These are phyloP conservation scores for Eucalyptus erythrocorys DNA, from an alignment of 345 rosid genomes.

Conservation along the genomic window DNA sequence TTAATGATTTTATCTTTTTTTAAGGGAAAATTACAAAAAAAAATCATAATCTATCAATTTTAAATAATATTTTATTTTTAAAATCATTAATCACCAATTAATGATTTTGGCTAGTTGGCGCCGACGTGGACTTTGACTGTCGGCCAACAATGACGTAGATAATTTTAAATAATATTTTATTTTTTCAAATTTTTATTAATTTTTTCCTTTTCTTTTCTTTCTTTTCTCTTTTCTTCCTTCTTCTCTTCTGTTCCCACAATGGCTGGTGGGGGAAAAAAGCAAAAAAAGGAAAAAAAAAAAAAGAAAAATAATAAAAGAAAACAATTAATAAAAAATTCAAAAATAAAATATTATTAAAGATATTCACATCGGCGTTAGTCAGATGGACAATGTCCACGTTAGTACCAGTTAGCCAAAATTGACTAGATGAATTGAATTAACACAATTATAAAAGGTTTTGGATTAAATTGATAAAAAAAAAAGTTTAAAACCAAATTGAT, in stretches of 20 bases:
- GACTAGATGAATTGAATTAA: fast-evolving
- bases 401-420: fast-evolving
- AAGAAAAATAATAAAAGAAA: fast-evolving
- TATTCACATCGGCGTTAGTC: fast-evolving
- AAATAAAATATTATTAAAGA: too few relatives aligned
- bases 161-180: fast-evolving
- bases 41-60: too few relatives aligned
- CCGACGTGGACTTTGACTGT: fast-evolving
- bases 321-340: too few relatives aligned
- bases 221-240: too few relatives aligned
- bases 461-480: too few relatives aligned
- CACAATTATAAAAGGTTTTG: fast-evolving
- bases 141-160: fast-evolving
- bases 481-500: too few relatives aligned
- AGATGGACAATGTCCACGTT: fast-evolving
- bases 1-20: not conserved
- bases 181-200: too few relatives aligned
- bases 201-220: fast-evolving
- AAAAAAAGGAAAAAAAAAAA: too few relatives aligned
- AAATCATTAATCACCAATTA: too few relatives aligned
- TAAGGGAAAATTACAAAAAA: too few relatives aligned
- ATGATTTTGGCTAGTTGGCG: fast-evolving
- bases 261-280: too few relatives aligned
- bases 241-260: fast-evolving
- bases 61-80: too few relatives aligned